Conservation (phyloP, 2,329 filamentous ascomycete species). For the Macrophomina phaseolina region DNA sequence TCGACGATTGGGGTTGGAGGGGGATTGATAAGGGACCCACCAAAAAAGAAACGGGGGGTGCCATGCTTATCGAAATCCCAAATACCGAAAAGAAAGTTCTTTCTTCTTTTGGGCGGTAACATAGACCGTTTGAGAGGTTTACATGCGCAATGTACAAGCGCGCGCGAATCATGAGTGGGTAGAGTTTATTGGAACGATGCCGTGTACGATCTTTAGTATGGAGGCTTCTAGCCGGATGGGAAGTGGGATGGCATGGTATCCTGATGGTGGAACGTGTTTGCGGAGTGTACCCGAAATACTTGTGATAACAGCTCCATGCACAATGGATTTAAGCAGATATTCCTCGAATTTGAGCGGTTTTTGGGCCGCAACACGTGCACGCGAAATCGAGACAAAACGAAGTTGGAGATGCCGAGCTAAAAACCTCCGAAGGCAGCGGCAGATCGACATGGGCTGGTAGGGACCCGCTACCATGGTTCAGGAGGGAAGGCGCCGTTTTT, state of each 20-base stretch:
- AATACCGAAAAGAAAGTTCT: background rate
- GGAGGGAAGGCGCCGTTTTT: background rate
- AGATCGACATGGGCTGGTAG: background rate
- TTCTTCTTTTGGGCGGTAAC: background rate
- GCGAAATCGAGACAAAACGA: background rate
- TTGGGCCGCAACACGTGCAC: no score
- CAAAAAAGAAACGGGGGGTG: background rate
- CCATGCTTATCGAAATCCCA: background rate
- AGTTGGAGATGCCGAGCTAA: background rate
- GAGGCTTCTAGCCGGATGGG: background rate
- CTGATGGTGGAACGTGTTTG: no score
- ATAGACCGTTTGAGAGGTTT: background rate
- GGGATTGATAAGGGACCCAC: background rate
- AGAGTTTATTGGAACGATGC: background rate
- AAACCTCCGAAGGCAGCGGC: background rate
- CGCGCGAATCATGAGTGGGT: background rate
- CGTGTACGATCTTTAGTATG: conserved; percentile 7
- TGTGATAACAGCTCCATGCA: no score
- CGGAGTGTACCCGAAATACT: conserved; percentile 1
- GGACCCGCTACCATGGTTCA: conserved; percentile 15
- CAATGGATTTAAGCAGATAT: no score
- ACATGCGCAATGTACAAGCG: background rate
- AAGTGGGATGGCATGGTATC: background rate
- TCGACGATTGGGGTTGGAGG: conserved; percentile 7
- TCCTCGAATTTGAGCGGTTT: no score